Evolutionary conservation across 805 yeast genomes (phyloP).

Genomic region (Sugiyamaella americana): DNA sequence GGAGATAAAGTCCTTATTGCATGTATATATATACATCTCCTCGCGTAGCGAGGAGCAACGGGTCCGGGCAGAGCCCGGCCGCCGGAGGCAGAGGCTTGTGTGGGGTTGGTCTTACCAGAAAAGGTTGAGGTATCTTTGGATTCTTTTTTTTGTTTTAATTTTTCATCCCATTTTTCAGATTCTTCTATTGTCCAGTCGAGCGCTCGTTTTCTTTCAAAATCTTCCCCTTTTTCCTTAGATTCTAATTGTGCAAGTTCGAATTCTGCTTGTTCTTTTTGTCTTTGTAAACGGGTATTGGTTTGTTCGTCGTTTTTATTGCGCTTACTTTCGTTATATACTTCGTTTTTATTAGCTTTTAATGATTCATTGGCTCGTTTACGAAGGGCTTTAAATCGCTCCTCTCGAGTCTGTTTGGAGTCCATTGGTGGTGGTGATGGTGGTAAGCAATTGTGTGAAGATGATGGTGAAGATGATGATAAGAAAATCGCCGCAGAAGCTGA

Average conservation of each 20-base stretch:
- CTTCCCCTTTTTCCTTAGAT: slow-evolving; percentile 35
- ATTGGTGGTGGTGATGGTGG: too few species aligned
- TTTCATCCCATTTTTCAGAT: slow-evolving; percentile 55
- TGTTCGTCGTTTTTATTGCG: slow-evolving; percentile 23
- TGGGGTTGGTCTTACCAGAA: slow-evolving; percentile 30
- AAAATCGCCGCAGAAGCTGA: too few species aligned
- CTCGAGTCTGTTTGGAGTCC: slow-evolving; percentile 15
- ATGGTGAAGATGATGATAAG: too few species aligned
- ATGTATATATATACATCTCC: too few species aligned
- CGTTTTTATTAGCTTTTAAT: slow-evolving; percentile 32
- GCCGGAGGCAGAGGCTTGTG: too few species aligned
- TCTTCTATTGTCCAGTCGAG: slow-evolving; percentile 60
- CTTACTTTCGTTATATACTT: slow-evolving; percentile 34
- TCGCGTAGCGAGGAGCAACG: too few species aligned
- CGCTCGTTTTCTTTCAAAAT: slow-evolving; percentile 39
- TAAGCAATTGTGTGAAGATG: too few species aligned
- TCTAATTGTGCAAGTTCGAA: slow-evolving; percentile 37
- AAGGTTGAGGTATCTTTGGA: slow-evolving; percentile 36
- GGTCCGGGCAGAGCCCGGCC: too few species aligned
- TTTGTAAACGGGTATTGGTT: slow-evolving; percentile 28
- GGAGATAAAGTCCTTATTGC: too few species aligned
- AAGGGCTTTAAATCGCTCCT: slow-evolving; percentile 27
- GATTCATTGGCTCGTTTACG: slow-evolving; percentile 30
- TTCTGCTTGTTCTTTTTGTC: slow-evolving; percentile 35
- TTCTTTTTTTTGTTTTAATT: slow-evolving; percentile 25